Conservation (phyloP, 129 eudicot genomes). For the Chrysanthemum makinoi region DNA sequence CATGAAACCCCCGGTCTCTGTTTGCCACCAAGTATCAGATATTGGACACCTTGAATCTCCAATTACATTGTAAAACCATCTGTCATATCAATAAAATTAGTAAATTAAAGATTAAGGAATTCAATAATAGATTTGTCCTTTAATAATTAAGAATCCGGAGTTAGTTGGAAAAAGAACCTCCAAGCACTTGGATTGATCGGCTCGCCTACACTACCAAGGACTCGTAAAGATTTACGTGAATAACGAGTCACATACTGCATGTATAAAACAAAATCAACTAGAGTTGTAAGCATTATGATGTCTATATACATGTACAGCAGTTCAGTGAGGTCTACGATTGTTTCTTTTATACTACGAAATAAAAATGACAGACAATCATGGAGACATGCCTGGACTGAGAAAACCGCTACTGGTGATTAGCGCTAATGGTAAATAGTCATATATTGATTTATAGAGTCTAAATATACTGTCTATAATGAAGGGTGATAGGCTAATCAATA, state of each 20-base stretch:
- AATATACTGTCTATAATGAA: neutral
- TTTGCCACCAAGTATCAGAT: constrained; percentile 99
- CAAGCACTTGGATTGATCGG: constrained; percentile 99
- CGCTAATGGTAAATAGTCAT: neutral
- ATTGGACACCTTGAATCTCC: constrained; percentile 97
- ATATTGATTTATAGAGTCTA: neutral
- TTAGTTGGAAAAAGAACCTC: constrained; percentile 51
- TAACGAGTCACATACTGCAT: constrained; percentile 83
- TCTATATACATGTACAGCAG: constrained; percentile 5
- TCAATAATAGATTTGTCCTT: neutral
- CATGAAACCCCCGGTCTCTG: constrained; percentile 99
- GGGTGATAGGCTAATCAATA: too few species aligned
- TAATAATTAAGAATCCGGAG: neutral
- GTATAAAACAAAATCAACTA: neutral
- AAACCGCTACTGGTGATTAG: too few species aligned
- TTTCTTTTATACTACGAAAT: too few species aligned
- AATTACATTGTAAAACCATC: constrained; percentile 90
- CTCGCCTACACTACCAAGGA: constrained; percentile 99
- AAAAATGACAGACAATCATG: too few species aligned
- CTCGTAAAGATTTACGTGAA: constrained; percentile 95
- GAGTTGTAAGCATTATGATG: neutral
- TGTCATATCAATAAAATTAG: constrained; percentile 24
- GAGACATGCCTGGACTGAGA: too few species aligned
- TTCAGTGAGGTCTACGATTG: too few species aligned
- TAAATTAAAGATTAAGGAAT: neutral